These are phyloP conservation scores for Diophrys appendiculata DNA, from an alignment of 73 alveolate species.

Conservation along the genomic window DNA sequence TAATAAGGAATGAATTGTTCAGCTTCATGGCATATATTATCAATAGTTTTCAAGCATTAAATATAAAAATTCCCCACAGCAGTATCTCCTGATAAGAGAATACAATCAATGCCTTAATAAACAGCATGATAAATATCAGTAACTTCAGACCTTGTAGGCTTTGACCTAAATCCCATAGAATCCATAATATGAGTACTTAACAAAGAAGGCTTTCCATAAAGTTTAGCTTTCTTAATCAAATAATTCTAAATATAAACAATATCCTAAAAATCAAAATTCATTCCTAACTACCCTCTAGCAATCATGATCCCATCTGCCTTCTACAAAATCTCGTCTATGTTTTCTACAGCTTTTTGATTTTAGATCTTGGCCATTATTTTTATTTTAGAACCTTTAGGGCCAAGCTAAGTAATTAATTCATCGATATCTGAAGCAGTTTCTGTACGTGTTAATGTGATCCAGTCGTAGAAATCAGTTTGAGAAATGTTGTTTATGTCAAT, in stretches of 20 bases:
- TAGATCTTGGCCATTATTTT: slow-evolving; percentile 43
- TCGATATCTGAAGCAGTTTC: slow-evolving; percentile 28
- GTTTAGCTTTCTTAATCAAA: slow-evolving; percentile 34
- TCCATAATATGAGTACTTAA: slow-evolving; percentile 54
- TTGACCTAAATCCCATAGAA: slow-evolving; percentile 45
- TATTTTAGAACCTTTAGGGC: slow-evolving; percentile 39
- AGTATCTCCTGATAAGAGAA: slow-evolving; percentile 48
- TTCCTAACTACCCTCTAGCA: slow-evolving; percentile 47
- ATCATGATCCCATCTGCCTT: slow-evolving; percentile 49
- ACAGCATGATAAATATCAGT: slow-evolving; percentile 62
- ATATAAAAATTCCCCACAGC: slow-evolving; percentile 37
- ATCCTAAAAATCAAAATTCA: slow-evolving; percentile 35
- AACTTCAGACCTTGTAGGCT: slow-evolving; percentile 68
- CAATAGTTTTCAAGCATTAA: slow-evolving; percentile 41
- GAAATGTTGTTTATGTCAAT: slow-evolving; percentile 13
- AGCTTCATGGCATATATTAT: slow-evolving; percentile 51
- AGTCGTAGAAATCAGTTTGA: slow-evolving; percentile 42
- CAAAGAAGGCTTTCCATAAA: slow-evolving; percentile 55
- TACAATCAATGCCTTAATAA: slow-evolving; percentile 55
- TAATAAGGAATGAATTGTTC: slow-evolving; percentile 38
- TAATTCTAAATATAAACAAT: slow-evolving; percentile 40
- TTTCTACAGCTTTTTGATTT: slow-evolving; percentile 30
- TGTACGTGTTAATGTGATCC: slow-evolving; percentile 31
- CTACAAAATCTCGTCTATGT: slow-evolving; percentile 30
- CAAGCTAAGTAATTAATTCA: slow-evolving; percentile 30